phyloP scores from a whole-genome alignment of 331 rosid genomes.

The Malus hybrid region DNA sequence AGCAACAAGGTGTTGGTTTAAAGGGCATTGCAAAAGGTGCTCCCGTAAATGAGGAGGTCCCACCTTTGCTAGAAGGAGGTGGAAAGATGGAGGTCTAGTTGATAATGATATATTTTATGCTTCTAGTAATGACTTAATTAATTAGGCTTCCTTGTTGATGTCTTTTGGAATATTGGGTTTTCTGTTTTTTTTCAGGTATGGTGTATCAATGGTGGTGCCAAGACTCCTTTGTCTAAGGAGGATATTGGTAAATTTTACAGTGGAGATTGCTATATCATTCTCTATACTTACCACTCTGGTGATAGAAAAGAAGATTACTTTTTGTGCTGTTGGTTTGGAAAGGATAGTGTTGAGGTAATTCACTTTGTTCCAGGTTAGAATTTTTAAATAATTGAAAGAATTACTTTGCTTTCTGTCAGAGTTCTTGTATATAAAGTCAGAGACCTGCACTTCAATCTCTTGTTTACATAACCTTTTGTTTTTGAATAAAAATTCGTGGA shows the following conservation, averaged over 20 bases:
- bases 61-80: conserved; percentile 95
- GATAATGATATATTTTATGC: conserved; percentile 1
- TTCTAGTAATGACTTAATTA: conserved; percentile 17
- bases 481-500: not conserved
- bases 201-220: conserved; percentile 78
- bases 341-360: conserved; percentile 78
- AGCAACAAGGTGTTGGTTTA: conserved; percentile 97
- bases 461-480: not conserved
- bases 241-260: conserved; percentile 82
- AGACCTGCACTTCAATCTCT: not conserved
- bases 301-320: conserved; percentile 94
- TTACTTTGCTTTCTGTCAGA: not conserved
- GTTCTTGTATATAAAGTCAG: not conserved
- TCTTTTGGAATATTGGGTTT: not conserved
- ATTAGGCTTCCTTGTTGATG: not conserved
- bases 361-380: conserved; percentile 13
- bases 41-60: conserved; percentile 79
- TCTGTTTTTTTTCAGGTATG: conserved; percentile 56
- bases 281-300: conserved; percentile 81
- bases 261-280: conserved; percentile 90
- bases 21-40: conserved; percentile 72
- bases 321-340: conserved; percentile 90
- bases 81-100: conserved; percentile 89
- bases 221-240: conserved; percentile 65
- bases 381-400: conserved; percentile 7